Evolutionary conservation across 805 yeast species (phyloP).

Genomic region (Pichia ethanolica): DNA sequence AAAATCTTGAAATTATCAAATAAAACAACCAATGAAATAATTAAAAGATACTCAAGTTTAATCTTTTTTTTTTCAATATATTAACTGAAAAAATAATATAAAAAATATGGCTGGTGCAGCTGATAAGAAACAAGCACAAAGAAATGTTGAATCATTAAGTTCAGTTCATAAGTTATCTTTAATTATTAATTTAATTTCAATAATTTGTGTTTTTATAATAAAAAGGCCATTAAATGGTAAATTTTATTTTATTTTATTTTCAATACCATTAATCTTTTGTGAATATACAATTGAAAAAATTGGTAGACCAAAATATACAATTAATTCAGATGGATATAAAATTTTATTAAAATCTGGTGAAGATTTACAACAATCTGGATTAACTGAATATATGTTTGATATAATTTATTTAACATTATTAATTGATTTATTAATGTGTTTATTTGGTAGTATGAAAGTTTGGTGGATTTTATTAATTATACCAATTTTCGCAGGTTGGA

Average conservation of each 20-base stretch:
- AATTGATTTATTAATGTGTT: slow-evolving; percentile 44
- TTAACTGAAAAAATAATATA: no score
- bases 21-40: no score
- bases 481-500: slow-evolving; percentile 47
- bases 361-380: slow-evolving; percentile 54
- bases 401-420: slow-evolving; percentile 58
- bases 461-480: slow-evolving; percentile 50
- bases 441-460: slow-evolving; percentile 49
- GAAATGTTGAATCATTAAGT: slow-evolving; percentile 24
- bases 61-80: no score
- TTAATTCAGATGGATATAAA: slow-evolving; percentile 32
- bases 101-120: slow-evolving; percentile 31
- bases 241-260: slow-evolving; percentile 36
- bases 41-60: no score
- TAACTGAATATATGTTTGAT: slow-evolving; percentile 69
- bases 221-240: slow-evolving; percentile 38
- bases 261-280: slow-evolving; percentile 35
- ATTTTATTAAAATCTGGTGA: slow-evolving; percentile 46
- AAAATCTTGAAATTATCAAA: no score
- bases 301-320: slow-evolving; percentile 49
- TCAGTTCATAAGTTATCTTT: slow-evolving; percentile 30
- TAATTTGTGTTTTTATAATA: slow-evolving; percentile 32
- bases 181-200: slow-evolving; percentile 32
- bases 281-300: slow-evolving; percentile 49
- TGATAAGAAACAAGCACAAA: slow-evolving; percentile 30